Conservation (phyloP, 2,329 filamentous ascomycete species). For the Fusarium falciforme region DNA sequence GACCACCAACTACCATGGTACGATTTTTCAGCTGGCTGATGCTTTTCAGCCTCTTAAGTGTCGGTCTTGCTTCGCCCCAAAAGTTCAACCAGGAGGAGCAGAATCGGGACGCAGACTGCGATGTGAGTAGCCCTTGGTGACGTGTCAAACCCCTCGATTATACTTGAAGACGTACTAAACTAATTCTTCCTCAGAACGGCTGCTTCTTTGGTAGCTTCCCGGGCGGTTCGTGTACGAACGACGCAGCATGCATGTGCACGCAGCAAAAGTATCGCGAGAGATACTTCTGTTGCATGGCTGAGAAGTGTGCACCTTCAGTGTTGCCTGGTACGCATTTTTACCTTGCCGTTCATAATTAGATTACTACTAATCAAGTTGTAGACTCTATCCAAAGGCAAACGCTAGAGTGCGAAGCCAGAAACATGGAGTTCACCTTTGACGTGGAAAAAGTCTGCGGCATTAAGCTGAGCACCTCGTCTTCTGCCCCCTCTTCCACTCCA, state of each 20-base stretch:
- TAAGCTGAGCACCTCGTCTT: not conserved
- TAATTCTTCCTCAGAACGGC: not conserved
- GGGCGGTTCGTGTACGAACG: not conserved
- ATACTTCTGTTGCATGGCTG: constrained; percentile 25
- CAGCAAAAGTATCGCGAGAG: constrained; percentile 19
- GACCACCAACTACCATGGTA: not conserved
- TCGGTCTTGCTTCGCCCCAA: not conserved
- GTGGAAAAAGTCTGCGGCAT: not conserved
- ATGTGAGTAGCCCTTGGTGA: not conserved
- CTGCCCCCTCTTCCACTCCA: not conserved
- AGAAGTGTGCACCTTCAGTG: constrained; percentile 10
- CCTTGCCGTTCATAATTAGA: not conserved
- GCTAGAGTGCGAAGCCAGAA: not conserved
- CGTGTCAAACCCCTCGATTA: not conserved
- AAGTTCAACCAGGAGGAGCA: not conserved
- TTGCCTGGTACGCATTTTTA: not conserved
- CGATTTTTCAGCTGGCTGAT: not conserved
- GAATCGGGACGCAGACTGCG: not conserved
- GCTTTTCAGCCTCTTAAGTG: not conserved
- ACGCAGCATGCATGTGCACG: constrained; percentile 21
- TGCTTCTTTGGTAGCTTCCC: not conserved
- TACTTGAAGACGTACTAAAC: not conserved
- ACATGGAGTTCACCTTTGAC: not conserved
- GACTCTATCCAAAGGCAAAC: not conserved
- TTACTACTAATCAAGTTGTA: not conserved